A percentile compares a stretch with the other conserved stretches of the same genome.
These are phyloP conservation scores for Yarrowia bubula DNA, from an alignment of 805 yeast genomes.

Conservation along the genomic window DNA sequence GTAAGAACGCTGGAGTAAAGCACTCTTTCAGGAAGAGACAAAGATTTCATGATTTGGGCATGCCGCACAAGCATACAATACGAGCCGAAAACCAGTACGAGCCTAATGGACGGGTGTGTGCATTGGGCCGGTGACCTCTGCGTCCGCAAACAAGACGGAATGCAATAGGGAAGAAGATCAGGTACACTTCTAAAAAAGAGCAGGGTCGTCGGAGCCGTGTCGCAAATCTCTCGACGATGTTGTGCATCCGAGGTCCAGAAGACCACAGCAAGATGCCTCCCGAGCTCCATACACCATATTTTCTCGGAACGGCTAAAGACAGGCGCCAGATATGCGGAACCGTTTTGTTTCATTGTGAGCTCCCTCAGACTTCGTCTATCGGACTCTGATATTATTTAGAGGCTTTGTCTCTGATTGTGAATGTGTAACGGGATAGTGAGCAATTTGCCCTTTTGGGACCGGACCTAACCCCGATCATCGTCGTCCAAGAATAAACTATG, in stretches of 20 bases:
- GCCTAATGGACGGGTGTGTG: slow-evolving; percentile 12
- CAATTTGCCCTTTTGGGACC: not conserved
- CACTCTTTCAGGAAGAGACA: not conserved
- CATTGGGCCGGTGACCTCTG: slow-evolving; percentile 8
- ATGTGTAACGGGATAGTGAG: not conserved
- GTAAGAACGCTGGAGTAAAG: not conserved
- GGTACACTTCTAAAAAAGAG: not conserved
- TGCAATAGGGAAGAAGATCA: slow-evolving; percentile 7
- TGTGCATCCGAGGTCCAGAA: not conserved
- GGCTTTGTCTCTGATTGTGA: not conserved
- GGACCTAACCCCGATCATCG: not conserved
- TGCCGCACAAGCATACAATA: slow-evolving; percentile 6
- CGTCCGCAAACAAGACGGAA: slow-evolving; percentile 12
- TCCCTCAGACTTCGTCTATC: not conserved
- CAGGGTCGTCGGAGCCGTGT: not conserved
- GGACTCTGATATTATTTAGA: not conserved
- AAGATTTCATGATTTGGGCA: not conserved
- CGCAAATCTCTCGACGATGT: not conserved
- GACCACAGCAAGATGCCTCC: not conserved
- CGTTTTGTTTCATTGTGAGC: slow-evolving; percentile 7
- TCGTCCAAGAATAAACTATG: not conserved
- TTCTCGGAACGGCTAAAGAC: not conserved
- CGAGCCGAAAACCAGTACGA: not conserved
- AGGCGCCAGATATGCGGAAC: slow-evolving; percentile 12
- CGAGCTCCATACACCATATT: not conserved